Percentiles rank a stretch among this genome's conserved stretches.
These are phyloP conservation scores for Leccinellum rugosiceps DNA, from an alignment of 768 basidiomycete genomes.

Conservation along the genomic window DNA sequence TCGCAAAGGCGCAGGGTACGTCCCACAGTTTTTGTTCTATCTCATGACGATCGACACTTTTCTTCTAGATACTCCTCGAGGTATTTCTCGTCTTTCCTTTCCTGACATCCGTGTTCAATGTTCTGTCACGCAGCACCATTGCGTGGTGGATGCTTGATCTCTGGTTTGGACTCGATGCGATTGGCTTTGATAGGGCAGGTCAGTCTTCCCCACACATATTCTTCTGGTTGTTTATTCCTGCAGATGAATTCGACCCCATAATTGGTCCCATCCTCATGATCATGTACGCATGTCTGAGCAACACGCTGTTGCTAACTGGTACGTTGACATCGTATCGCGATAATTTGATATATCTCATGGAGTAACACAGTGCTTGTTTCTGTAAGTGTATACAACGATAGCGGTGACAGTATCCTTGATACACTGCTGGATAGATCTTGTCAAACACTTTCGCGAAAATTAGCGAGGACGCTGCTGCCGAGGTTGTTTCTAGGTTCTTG, in stretches of 20 bases:
- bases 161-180: conserved; percentile 94
- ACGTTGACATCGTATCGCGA: conserved; percentile 19
- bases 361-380: conserved; percentile 67
- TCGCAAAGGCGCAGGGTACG: conserved; percentile 56
- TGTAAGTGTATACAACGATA: conserved; percentile 38
- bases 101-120: not conserved
- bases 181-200: conserved; percentile 83
- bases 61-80: conserved; percentile 31
- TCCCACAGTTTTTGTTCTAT: conserved; percentile 1
- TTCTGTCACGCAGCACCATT: conserved; percentile 45
- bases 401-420: conserved; percentile 1
- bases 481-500: conserved; percentile 44
- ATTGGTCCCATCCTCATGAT: conserved; percentile 93
- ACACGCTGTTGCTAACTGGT: conserved; percentile 90
- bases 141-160: conserved; percentile 96
- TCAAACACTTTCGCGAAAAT: conserved; percentile 95
- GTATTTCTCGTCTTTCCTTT: conserved; percentile 22
- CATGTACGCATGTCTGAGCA: conserved; percentile 87
- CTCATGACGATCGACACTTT: conserved; percentile 10
- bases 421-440: conserved; percentile 60
- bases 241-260: conserved; percentile 75
- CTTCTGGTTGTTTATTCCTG: conserved; percentile 3
- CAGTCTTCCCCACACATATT: conserved; percentile 29
- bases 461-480: conserved; percentile 89
- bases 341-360: conserved; percentile 2